Conservation (phyloP, 108 stramenopile species). For the Nitzschia sp. region DNA sequence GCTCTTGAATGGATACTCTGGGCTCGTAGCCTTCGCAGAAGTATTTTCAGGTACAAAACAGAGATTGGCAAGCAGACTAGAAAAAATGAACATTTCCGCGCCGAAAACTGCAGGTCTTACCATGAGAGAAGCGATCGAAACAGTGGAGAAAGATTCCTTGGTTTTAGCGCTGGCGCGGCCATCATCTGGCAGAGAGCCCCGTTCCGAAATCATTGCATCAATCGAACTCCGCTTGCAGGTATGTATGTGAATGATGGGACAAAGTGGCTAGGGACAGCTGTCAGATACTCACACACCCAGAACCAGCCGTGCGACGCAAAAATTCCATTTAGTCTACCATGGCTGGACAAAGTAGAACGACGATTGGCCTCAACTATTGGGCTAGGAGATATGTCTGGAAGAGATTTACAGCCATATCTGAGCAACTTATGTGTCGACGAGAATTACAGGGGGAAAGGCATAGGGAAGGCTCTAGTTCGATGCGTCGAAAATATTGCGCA, state of each 20-base stretch:
- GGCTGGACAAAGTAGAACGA: slow-evolving; percentile 75
- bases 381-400: slow-evolving; percentile 32
- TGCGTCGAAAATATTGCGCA: slow-evolving; percentile 79
- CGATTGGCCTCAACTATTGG: slow-evolving; percentile 48
- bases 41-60: slow-evolving; percentile 69
- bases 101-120: slow-evolving; percentile 34
- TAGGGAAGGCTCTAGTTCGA: slow-evolving; percentile 71
- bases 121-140: slow-evolving; percentile 22
- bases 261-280: no score
- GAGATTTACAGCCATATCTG: slow-evolving; percentile 75
- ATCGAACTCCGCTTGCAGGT: slow-evolving; percentile 77
- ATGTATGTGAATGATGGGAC: neutral
- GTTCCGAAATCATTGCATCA: slow-evolving; percentile 71
- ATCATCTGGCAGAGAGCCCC: slow-evolving; percentile 9
- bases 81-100: slow-evolving; percentile 29
- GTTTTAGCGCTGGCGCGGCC: slow-evolving; percentile 63
- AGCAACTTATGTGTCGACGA: slow-evolving; percentile 82
- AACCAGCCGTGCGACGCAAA: slow-evolving; percentile 84
- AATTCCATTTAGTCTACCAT: slow-evolving; percentile 84
- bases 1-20: slow-evolving; percentile 72
- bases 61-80: slow-evolving; percentile 49
- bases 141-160: slow-evolving; percentile 58
- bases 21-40: slow-evolving; percentile 74
- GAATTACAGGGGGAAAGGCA: slow-evolving; percentile 53
- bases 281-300: no score